These are phyloP conservation scores for Hydnomerulius pinastri DNA, from an alignment of 768 basidiomycete genomes.

Conservation along the genomic window DNA sequence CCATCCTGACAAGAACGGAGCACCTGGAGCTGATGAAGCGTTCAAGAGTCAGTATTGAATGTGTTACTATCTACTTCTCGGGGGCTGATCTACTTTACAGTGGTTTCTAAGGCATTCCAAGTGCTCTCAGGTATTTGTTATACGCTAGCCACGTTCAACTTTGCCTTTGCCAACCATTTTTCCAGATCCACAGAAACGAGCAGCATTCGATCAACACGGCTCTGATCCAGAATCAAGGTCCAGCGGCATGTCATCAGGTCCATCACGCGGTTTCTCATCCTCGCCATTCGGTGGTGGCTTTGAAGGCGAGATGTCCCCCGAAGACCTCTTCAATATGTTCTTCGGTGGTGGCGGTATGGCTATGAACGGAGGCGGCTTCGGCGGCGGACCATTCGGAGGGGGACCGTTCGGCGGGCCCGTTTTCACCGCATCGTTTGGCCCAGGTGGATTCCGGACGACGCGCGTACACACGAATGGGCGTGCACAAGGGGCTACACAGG, in stretches of 20 bases:
- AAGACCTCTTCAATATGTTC: conserved; percentile 98
- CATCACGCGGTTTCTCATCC: conserved; percentile 50
- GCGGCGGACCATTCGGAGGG: conserved; percentile 59
- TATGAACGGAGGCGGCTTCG: conserved; percentile 48
- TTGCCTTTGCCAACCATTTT: conserved; percentile 7
- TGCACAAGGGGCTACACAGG: conserved; percentile 36
- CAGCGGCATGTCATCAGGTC: conserved; percentile 62
- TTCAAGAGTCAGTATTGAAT: conserved; percentile 78
- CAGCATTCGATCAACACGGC: conserved; percentile 81
- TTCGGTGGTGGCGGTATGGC: conserved; percentile 74
- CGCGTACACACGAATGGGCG: conserved; percentile 48
- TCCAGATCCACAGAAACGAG: conserved; percentile 83
- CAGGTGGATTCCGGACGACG: conserved; percentile 78
- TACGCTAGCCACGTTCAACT: neutral
- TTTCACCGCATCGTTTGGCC: conserved; percentile 79
- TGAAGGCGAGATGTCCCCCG: conserved; percentile 88
- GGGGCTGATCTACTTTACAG: conserved; percentile 41
- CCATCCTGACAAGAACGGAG: conserved; percentile 94
- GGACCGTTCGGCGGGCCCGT: conserved; percentile 52
- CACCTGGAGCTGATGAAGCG: conserved; percentile 97
- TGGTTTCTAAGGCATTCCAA: conserved; percentile 98
- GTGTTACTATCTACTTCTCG: neutral
- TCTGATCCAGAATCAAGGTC: conserved; percentile 87
- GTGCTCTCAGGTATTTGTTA: conserved; percentile 70
- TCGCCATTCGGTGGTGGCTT: conserved; percentile 57